These are phyloP conservation scores for Talaromyces funiculosus DNA, from an alignment of 2,329 filamentous ascomycete genomes.

Conservation along the genomic window DNA sequence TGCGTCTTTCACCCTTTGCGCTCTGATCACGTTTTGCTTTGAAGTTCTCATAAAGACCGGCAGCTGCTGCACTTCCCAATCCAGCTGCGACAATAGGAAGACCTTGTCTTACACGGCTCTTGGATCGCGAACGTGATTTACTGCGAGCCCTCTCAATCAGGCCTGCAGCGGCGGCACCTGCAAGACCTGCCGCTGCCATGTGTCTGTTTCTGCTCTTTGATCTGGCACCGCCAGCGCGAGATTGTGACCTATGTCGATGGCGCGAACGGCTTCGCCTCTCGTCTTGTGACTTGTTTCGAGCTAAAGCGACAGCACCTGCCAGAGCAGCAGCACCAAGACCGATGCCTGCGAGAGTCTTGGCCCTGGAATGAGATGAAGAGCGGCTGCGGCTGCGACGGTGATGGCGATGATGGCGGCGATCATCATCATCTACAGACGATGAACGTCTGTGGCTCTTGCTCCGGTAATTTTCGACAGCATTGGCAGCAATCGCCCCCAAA, in stretches of 20 bases:
- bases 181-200: constrained; percentile 57
- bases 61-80: constrained; percentile 55
- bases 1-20: constrained; percentile 35
- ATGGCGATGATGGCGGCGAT: constrained; percentile 29
- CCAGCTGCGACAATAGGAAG: constrained; percentile 58
- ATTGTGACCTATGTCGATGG: constrained; percentile 33
- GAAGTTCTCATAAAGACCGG: constrained; percentile 58
- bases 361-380: constrained; percentile 45
- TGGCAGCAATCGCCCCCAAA: constrained; percentile 56
- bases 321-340: constrained; percentile 53
- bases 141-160: constrained; percentile 54
- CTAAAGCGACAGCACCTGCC: constrained; percentile 55
- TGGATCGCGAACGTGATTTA: constrained; percentile 52
- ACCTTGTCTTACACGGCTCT: constrained; percentile 51
- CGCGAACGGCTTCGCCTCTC: constrained; percentile 46
- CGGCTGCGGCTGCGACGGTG: constrained; percentile 35
- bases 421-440: constrained; percentile 37
- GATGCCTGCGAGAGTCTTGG: constrained; percentile 49
- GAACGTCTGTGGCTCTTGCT: constrained; percentile 42
- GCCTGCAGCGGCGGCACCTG: constrained; percentile 58
- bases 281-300: constrained; percentile 48
- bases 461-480: constrained; percentile 49
- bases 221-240: constrained; percentile 26
- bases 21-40: constrained; percentile 55
- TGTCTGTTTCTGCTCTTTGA: constrained; percentile 47